Evolutionary conservation across 2,329 filamentous ascomycete genomes (phyloP).

Genomic region (Diaporthe velutina): DNA sequence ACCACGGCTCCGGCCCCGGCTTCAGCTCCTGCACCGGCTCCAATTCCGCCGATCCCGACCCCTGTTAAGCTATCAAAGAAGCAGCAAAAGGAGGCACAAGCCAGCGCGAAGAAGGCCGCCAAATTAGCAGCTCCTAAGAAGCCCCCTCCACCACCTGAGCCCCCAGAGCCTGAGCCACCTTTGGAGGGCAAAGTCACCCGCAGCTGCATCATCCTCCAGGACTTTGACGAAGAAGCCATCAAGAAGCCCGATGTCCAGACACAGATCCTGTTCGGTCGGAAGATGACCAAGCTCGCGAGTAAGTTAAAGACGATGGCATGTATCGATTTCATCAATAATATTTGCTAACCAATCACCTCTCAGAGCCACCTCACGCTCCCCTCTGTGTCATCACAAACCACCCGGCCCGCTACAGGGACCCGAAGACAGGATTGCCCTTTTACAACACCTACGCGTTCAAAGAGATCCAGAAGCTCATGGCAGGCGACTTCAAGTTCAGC

Average conservation of each 20-base stretch:
- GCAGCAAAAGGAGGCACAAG: conserved; percentile 32
- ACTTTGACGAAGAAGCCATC: conserved; percentile 69
- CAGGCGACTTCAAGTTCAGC: conserved; percentile 86
- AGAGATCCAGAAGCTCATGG: conserved; percentile 81
- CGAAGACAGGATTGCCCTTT: conserved; percentile 85
- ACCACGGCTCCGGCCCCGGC: neutral
- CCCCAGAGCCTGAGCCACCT: conserved; percentile 46
- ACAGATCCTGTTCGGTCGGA: conserved; percentile 69
- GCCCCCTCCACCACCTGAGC: conserved; percentile 46
- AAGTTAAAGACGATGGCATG: conserved; percentile 46
- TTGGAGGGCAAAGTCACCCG: conserved; percentile 66
- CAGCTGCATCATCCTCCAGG: conserved; percentile 70
- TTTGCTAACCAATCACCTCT: neutral
- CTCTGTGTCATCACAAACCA: conserved; percentile 87
- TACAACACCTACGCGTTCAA: conserved; percentile 83
- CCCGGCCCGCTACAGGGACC: conserved; percentile 86
- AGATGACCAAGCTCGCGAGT: conserved; percentile 70
- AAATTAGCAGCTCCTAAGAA: conserved; percentile 39
- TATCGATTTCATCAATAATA: neutral
- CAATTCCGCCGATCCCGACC: neutral
- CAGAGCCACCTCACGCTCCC: conserved; percentile 64
- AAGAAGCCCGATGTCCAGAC: conserved; percentile 70
- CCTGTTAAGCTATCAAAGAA: conserved; percentile 35
- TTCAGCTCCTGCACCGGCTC: neutral
- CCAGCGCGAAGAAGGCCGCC: conserved; percentile 25